Base-by-base conservation (phyloP, 345 rosid species). In the Carallia brachiata region DNA sequence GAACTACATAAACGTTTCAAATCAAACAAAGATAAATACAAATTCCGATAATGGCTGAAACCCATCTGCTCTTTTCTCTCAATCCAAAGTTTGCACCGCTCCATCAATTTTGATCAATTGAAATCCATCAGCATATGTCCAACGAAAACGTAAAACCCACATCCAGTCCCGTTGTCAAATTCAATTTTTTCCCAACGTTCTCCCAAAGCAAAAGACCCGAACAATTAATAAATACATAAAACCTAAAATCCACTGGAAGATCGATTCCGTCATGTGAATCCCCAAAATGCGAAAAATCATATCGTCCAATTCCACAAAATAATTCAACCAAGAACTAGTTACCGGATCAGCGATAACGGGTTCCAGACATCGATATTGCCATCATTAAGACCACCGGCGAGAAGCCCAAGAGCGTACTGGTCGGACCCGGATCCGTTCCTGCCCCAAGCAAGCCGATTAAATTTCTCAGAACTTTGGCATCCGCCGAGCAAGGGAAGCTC, bases 381-480 rank as follows among this genome's bases (percentile, higher is more conserved):
- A 63, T 92, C 99, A 36, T 89, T 96, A 34, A 90, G 97, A 12
- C 99, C 99, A 44, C 99, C 99, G 6, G 99, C 98, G 61, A 96
- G 83, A 36, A 96, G 83, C 36, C 99, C 99, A 6, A 92, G 88
- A 52, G 84, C 71, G 60, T 86, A 90, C 55, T 87, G 79, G 12
- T 92, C 96, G 39, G 96, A 90, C 56, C 88, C 89, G 61, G 95
- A 89, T 86, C 96, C 99, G 16, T 81, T 92, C 66, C 65, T 81
- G 1, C 97, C 93, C 99, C 99, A 96, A 4, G 99, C 89, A 50
- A 96, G 88, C n/a, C 99, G 87, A 67, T 88, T 91, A 80, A 92
- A 96, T 36, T 98, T 91, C 83, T 96, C 99, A 40, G 99, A 86
- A 81, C 94, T 89, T 28, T 92, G 94, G 58, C 56, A 83, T 82